Evolutionary conservation across 2,329 filamentous ascomycete genomes (phyloP), one percentile per base, ranked within the genome.

Genomic region (Cercospora sp.): DNA sequence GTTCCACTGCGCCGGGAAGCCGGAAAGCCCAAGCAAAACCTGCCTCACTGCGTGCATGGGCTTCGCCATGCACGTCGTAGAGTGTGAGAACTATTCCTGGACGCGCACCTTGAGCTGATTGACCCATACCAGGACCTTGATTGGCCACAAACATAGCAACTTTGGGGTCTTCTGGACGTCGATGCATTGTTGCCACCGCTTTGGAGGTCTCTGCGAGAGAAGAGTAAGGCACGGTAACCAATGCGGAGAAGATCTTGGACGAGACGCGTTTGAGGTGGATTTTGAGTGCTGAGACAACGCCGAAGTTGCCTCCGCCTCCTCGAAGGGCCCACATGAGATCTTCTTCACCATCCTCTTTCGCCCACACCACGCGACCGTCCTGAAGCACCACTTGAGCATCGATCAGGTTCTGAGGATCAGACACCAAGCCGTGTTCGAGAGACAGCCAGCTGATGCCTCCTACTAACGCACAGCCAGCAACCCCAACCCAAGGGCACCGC

Each of bases 241-340:
- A n/a, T 2, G 73, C 73, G 18, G 63, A 63, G 34, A 73, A 76
- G 45, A 79, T 68, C 21, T 71, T 72, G n/a, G 69, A 51, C 2
- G 74, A 69, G 59, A 79, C 78, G 21, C 71, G 70, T 26, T 74
- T 70, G 21, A 73, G 75, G 21, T 70, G 71, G 13, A 79, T 57
- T 55, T 76, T 77, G 55, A 79, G 69, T 13, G 72, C 73, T 12
- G 73, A 74, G 3, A 76, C 72, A 16, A 75, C 74, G 12, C 76
- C 78, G 66, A 79, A 80, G 55, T 75, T 75, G 1, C 79, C 79
- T 9, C 80, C 80, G 13, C 79, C 79, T 1, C 80, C 81, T n/a
- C 81, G 75, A 9, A 82, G 70, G 5, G 79, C 80, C 79, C 80
- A 82, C 13, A 82, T 72, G 2, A 82, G 73, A 18, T 82, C 80